These are phyloP conservation scores for Zymoseptoria crescenta DNA, from an alignment of 2,329 filamentous ascomycete species.

Conservation along the genomic window DNA sequence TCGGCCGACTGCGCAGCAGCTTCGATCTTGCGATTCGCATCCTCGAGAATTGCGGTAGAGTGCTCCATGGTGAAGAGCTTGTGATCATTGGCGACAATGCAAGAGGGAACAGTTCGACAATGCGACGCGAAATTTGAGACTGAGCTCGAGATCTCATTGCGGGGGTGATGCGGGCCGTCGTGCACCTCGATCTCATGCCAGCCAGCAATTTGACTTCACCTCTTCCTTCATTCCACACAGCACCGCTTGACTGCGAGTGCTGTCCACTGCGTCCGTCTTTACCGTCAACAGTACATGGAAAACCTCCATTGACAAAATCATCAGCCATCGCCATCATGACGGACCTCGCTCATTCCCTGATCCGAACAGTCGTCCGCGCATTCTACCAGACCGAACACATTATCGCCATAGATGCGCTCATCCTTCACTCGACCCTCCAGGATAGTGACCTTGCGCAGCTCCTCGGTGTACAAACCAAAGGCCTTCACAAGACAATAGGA, in stretches of 20 bases:
- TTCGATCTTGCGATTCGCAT: conserved; percentile 19
- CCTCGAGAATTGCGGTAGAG: conserved; percentile 26
- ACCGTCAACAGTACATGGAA: not conserved
- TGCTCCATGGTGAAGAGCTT: conserved; percentile 24
- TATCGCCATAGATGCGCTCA: conserved; percentile 71
- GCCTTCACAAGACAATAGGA: conserved; percentile 81
- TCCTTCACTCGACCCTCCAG: conserved; percentile 65
- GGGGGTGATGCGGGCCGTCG: not conserved
- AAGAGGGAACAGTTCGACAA: not conserved
- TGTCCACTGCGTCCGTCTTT: not conserved
- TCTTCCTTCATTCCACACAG: conserved; percentile 15
- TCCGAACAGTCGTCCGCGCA: conserved; percentile 76
- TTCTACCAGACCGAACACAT: conserved; percentile 84
- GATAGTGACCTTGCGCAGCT: conserved; percentile 83
- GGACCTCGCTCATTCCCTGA: conserved; percentile 65
- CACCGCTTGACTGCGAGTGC: conserved; percentile 27
- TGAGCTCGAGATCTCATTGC: not conserved
- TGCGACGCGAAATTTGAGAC: conserved; percentile 5
- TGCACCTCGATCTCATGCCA: not conserved
- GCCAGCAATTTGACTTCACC: not conserved
- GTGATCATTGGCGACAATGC: conserved; percentile 10
- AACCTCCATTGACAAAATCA: not conserved
- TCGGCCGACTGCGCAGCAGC: conserved; percentile 14
- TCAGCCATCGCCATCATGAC: conserved; percentile 29
- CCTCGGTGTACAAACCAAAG: conserved; percentile 83